Evolutionary conservation across 148 eudicot genomes (phyloP), one percentile per base, ranked within the genome.

Genomic region (Vaccinium vitisidaea): DNA sequence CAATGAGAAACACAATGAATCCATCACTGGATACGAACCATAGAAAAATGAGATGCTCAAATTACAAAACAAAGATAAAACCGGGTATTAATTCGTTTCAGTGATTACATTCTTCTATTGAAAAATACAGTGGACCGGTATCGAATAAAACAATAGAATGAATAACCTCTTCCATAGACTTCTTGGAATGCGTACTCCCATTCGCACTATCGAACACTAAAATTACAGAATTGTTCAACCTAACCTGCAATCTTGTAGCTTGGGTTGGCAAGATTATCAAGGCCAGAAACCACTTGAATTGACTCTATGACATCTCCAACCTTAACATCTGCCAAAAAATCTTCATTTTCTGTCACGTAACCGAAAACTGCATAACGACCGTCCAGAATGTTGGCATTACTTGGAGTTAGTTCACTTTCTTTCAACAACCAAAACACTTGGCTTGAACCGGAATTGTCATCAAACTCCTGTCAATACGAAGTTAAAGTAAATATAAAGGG

Each of bases 251-350:
- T 94, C 90, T 93, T 97, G 94, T 97, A 97, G 90, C 92, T 97
- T 32, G 99, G 99, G 78, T 97, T 97, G 74, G 84, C 95, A 80
- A 97, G 98, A 90, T 97, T 97, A 59, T 94, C 98, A 54, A 92
- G 87, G 78, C 99, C 98, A 49, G 98, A 89, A 43, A 97, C 96
- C 36, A 95, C 98, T 88, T 95, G 94, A 9, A 93, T 83, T 8
- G 98, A 95, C 82, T 97, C 98, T 77, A 97, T 97, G 58, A 95
- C 94, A 89, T 97, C 99, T 59, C 98, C 99, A 79, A 97, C 99
- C 88, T 97, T 95, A 61, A 97, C 90, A 85, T 97, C 99, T 23
- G 99, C 99, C 87, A 97, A 90, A 75, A 75, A 85, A 83, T 94
- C 98, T 86, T 97, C 93, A 83, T 95, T 97, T 83, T 95, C 90